A percentile compares a stretch with the other conserved stretches of the same genome.
Evolutionary conservation across 805 yeast genomes (phyloP).

Genomic region (Lipomyces japonicus): DNA sequence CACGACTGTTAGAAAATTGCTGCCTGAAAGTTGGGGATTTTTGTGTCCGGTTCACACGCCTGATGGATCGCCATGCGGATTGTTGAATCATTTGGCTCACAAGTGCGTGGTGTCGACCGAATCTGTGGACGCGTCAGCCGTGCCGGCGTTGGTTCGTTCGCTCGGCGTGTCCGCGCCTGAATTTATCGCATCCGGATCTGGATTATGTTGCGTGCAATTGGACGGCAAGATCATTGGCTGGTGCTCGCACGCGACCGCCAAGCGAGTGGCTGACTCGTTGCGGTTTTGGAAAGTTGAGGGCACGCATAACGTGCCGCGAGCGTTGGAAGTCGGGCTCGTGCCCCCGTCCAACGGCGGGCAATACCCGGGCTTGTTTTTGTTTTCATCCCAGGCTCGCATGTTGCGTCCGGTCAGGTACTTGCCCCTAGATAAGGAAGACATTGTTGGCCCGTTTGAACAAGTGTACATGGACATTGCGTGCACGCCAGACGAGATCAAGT

Average conservation of each 20-base stretch:
- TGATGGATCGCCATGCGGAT: conserved; percentile 99
- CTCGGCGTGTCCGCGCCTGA: conserved; percentile 82
- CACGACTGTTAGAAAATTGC: conserved; percentile 89
- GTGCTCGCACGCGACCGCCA: conserved; percentile 87
- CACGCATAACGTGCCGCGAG: conserved; percentile 68
- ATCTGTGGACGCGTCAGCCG: conserved; percentile 66
- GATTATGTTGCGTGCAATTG: conserved; percentile 82
- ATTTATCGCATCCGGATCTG: conserved; percentile 81
- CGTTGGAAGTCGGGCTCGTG: conserved; percentile 89
- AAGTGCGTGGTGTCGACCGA: conserved; percentile 83
- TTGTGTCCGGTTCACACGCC: conserved; percentile 99
- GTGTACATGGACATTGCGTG: conserved; percentile 96
- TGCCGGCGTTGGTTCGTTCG: conserved; percentile 61
- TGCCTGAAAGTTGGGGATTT: conserved; percentile 99
- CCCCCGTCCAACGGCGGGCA: conserved; percentile 97
- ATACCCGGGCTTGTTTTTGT: conserved; percentile 90
- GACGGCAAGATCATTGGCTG: conserved; percentile 93
- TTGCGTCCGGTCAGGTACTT: conserved; percentile 90
- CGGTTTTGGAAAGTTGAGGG: conserved; percentile 92
- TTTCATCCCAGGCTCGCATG: conserved; percentile 93
- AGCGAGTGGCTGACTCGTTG: conserved; percentile 79
- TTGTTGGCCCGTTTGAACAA: conserved; percentile 97
- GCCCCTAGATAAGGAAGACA: conserved; percentile 77
- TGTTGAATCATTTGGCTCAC: conserved; percentile 93
- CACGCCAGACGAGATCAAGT: conserved; percentile 82